Conservation (phyloP, 495 filamentous ascomycete genomes). For the Aspergillus saccharolyticus region DNA sequence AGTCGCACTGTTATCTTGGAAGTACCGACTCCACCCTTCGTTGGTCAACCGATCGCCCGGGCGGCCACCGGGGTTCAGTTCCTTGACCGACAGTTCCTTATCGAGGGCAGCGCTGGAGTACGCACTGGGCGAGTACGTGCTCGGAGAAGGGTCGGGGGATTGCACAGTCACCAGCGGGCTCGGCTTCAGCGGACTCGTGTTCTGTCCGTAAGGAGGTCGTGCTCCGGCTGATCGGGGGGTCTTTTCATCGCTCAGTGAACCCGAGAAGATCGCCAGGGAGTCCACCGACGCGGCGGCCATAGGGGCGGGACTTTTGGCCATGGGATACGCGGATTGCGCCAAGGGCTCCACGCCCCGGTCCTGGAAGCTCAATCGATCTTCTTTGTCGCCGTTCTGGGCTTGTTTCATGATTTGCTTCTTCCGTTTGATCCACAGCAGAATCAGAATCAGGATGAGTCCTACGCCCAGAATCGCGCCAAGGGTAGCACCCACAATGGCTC, state of each 20-base stretch:
- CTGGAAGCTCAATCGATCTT: slow-evolving; percentile 58
- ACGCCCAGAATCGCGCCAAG: slow-evolving; percentile 73
- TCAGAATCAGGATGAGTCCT: slow-evolving; percentile 59
- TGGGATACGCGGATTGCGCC: slow-evolving; percentile 38
- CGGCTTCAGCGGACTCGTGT: slow-evolving; percentile 17
- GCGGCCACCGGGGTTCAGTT: slow-evolving; percentile 13
- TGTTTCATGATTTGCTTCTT: slow-evolving; percentile 50
- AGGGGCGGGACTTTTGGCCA: slow-evolving; percentile 39
- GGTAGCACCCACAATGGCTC: slow-evolving; percentile 70
- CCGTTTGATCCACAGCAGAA: slow-evolving; percentile 65
- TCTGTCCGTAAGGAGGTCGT: slow-evolving; percentile 21
- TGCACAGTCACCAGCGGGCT: slow-evolving; percentile 34
- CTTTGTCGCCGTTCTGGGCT: slow-evolving; percentile 52
- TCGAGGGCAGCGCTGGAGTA: slow-evolving; percentile 22
- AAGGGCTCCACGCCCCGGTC: slow-evolving; percentile 55
- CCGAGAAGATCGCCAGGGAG: slow-evolving; percentile 42
- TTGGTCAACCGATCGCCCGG: slow-evolving; percentile 46
- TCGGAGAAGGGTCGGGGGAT: slow-evolving; percentile 24
- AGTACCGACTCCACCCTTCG: slow-evolving; percentile 59
- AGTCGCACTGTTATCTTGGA: slow-evolving; percentile 47
- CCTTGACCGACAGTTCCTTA: slow-evolving; percentile 19
- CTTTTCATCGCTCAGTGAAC: slow-evolving; percentile 36
- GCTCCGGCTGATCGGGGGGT: slow-evolving; percentile 25
- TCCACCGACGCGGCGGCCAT: slow-evolving; percentile 43
- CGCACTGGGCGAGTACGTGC: slow-evolving; percentile 14